Base-by-base conservation (phyloP, 1,284 basidiomycete genomes). In the Lentinula novae-zelandiae region DNA sequence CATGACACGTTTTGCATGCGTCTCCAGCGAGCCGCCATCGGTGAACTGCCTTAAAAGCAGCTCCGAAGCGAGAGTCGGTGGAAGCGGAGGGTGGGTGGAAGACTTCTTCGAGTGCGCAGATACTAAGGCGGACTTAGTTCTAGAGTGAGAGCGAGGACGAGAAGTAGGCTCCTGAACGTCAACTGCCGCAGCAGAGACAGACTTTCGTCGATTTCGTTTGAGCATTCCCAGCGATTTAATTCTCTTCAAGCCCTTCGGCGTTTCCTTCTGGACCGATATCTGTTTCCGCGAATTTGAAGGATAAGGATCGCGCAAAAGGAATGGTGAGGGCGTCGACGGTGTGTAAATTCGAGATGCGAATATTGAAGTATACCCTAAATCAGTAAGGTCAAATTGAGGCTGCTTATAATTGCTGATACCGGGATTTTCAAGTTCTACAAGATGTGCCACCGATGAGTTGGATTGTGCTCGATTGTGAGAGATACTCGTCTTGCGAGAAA, bases 21-120 rank as follows among this genome's bases (percentile, higher is more conserved):
- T 70, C 57, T 88, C 81, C 60, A 82, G 74, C 55, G 71, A 78
- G 0, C 88, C 88, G 15, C 88, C 88, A 55, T 84, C 85, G 2
- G 76, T 68, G 64, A 89, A 84, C 70, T 89, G 88, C 76, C 85
- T 82, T 60, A 90, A 72, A 1, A 82, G 83, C 50, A 89, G 77
- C 65, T 89, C 86, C 54, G 82, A 82, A 5, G 80, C 77, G 50
- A 89, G 78, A 3, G 85, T 77, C 3, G 83, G 80, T 1, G 70
- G 81, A 64, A 70, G 73, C 15, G 70, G 66, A 12, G 71, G 69
- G 34, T 67, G 62, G 17, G n/a, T 9, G 12, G 69, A 69, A 55
- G 72, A 69, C 58, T 76, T 74, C 58, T 72, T 75, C 64, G 56
- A 51, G 36, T 38, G 62, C 61, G 27, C 40, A 12, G 60, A 67